Evolutionary conservation across 495 filamentous ascomycete species (phyloP).

Genomic region (Aspergillus affinis): DNA sequence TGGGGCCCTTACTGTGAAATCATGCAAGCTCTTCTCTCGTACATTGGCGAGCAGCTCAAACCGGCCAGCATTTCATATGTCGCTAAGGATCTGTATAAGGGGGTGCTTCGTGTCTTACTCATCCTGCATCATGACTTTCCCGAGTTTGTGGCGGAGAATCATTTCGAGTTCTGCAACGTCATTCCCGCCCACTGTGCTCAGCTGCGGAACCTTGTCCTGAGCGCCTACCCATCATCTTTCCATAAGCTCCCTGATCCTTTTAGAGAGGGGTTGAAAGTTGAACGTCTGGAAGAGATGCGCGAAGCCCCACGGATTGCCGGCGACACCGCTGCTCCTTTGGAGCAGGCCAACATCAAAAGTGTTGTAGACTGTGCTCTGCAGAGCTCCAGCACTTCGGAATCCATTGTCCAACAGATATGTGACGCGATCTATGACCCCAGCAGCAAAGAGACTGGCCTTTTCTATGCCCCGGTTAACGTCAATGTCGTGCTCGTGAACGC

Average conservation of each 20-base stretch:
- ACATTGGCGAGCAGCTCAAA: conserved; percentile 80
- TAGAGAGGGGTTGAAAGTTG: conserved; percentile 73
- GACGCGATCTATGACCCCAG: conserved; percentile 60
- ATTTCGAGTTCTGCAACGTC: conserved; percentile 78
- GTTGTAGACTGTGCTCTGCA: conserved; percentile 66
- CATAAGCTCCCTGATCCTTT: conserved; percentile 81
- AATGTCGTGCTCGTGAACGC: conserved; percentile 75
- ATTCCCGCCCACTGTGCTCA: conserved; percentile 86
- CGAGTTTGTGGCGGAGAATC: conserved; percentile 85
- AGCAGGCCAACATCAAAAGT: conserved; percentile 62
- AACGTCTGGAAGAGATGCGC: conserved; percentile 74
- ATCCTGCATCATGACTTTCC: conserved; percentile 93
- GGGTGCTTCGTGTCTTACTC: conserved; percentile 74
- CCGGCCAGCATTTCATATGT: conserved; percentile 64
- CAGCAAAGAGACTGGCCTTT: conserved; percentile 57
- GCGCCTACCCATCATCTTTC: conserved; percentile 74
- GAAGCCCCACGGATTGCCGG: conserved; percentile 61
- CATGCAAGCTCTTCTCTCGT: conserved; percentile 70
- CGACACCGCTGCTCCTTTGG: conserved; percentile 58
- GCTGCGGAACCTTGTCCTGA: conserved; percentile 83
- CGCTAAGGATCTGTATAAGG: conserved; percentile 81
- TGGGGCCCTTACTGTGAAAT: conserved; percentile 76
- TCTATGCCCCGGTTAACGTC: conserved; percentile 60
- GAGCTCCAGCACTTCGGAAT: conserved; percentile 56
- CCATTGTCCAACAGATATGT: conserved; percentile 68